Evolutionary conservation across 2,329 filamentous ascomycete species (phyloP), one percentile per base, ranked within the genome.

Genomic region (Colletotrichum magnum): DNA sequence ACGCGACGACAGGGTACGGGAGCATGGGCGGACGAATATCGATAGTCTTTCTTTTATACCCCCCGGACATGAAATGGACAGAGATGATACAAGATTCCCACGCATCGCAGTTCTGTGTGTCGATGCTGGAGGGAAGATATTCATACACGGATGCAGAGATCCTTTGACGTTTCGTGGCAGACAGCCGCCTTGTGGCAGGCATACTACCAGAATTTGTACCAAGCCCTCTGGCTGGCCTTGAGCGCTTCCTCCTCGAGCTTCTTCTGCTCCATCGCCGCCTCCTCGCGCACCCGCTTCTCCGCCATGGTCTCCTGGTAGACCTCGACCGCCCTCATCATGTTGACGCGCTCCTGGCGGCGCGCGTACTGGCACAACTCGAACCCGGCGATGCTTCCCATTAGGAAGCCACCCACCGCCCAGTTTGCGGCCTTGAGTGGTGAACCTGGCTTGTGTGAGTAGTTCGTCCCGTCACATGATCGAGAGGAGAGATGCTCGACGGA

Each of bases 281-380:
- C 81, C 71, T 85, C 81, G 72, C 82, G 78, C 69, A 74, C 75
- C 73, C 77, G 82, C 72, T 80, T 81, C 67, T 81, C 83, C 72
- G 82, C 80, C 64, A 71, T 26, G 79, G 82, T 79, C 88, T 81
- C 77, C 52, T 77, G 75, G 52, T 80, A 81, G 43, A 85, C 89
- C 77, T 97, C 94, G 64, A 97, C 92, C 4, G 93, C 93, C 72
- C 94, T 86, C 79, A 93, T 92, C 90, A 99, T 95, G 71, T 94
- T 92, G 71, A 91, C 89, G 74, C 91, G 89, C 81, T 98, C 95
- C 70, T 92, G 86, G 56, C 88, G 85, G 68, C 94, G 87, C 71
- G 88, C 87, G 73, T 90, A 91, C 76, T 94, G 90, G 82, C 95
- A 98, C 76, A 92, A 94, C 81, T 98, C 94, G 81, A 94, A 96